These are phyloP conservation scores for Aspergillus cejpii DNA, from an alignment of 2,329 filamentous ascomycete genomes.

Conservation along the genomic window DNA sequence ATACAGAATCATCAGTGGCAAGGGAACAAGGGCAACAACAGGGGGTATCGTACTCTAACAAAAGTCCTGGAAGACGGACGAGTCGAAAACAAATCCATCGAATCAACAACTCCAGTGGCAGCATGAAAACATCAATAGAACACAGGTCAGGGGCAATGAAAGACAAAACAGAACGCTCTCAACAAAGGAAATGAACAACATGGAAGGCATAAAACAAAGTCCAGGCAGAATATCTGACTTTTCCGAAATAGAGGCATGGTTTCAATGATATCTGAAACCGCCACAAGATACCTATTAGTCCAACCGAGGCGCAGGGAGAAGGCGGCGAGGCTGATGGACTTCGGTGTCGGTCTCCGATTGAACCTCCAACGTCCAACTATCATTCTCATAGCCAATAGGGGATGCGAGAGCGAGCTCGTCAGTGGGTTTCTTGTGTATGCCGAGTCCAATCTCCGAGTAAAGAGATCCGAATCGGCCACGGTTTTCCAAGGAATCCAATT, in stretches of 20 bases:
- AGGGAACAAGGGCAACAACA: neutral
- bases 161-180: neutral
- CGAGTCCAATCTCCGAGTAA: slow-evolving; percentile 10
- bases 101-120: neutral
- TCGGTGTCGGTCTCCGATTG: neutral
- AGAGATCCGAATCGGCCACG: slow-evolving; percentile 14
- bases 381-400: slow-evolving; percentile 2
- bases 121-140: neutral
- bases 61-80: neutral
- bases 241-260: neutral
- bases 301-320: slow-evolving; percentile 8
- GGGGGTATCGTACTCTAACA: neutral
- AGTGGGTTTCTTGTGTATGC: neutral
- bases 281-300: slow-evolving; percentile 2
- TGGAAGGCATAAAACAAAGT: neutral
- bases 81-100: neutral
- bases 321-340: slow-evolving; percentile 1
- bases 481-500: slow-evolving; percentile 17
- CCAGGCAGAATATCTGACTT: too few relatives aligned
- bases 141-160: neutral
- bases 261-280: neutral
- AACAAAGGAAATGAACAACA: neutral
- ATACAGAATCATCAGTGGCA: neutral
- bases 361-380: slow-evolving; percentile 6
- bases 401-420: neutral